phyloP scores from a whole-genome alignment of 129 eudicot genomes.

The Heracleum sosnowskyi region DNA sequence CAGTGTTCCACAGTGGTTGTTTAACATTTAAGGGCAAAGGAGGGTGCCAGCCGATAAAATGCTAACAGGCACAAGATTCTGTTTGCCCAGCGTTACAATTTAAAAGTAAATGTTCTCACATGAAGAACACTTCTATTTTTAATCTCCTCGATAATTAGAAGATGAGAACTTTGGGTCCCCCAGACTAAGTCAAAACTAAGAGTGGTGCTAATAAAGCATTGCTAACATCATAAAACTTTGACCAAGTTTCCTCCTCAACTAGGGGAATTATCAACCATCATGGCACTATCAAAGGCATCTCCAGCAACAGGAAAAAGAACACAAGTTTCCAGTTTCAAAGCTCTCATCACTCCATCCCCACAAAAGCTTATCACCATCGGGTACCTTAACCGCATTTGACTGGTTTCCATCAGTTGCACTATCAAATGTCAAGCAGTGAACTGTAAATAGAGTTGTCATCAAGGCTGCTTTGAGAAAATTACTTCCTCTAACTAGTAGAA shows the following conservation, averaged over 20 bases:
- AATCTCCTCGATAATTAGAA: background rate
- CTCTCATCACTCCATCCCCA: slow-evolving; percentile 96
- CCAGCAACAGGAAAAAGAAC: no score
- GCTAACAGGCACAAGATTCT: background rate
- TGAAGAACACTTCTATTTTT: background rate
- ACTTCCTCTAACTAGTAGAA: slow-evolving; percentile 70
- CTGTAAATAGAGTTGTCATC: slow-evolving; percentile 54
- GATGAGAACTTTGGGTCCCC: background rate
- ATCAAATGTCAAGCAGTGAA: slow-evolving; percentile 68
- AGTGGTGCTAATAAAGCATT: no score
- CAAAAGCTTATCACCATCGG: slow-evolving; percentile 60
- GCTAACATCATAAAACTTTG: no score
- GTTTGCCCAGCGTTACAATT: background rate
- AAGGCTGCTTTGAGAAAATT: slow-evolving; percentile 39
- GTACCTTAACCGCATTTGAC: slow-evolving; percentile 29
- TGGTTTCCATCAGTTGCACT: slow-evolving; percentile 38
- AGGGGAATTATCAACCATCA: no score
- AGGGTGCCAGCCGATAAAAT: no score
- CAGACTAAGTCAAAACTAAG: background rate
- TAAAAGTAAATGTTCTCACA: background rate
- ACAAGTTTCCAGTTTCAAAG: slow-evolving; percentile 29
- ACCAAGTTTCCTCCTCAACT: no score
- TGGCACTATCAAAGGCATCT: no score
- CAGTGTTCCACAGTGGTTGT: background rate
- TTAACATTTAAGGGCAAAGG: background rate